Evolutionary conservation across 2,329 filamentous ascomycete species (phyloP).

Genomic region (Monosporascus ibericus): DNA sequence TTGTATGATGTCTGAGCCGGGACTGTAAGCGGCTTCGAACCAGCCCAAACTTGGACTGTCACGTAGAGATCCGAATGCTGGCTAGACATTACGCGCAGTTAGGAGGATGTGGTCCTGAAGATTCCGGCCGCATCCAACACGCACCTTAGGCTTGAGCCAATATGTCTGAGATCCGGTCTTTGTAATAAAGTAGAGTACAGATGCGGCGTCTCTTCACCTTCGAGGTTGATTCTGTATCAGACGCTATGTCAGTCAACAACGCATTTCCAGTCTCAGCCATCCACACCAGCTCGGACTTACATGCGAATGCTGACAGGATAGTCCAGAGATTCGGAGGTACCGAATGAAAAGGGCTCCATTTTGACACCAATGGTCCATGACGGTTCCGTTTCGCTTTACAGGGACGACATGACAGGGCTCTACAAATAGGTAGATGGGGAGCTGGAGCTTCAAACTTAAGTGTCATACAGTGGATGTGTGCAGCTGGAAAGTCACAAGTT

Average conservation of each 20-base stretch:
- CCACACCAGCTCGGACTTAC: constrained; percentile 30
- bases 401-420: neutral
- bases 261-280: constrained; percentile 3
- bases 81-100: constrained; percentile 37
- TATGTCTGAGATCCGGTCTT: constrained; percentile 73
- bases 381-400: constrained; percentile 4
- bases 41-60: constrained; percentile 89
- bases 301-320: constrained; percentile 65
- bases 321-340: constrained; percentile 77
- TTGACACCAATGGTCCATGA: constrained; percentile 6
- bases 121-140: constrained; percentile 1
- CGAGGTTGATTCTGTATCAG: constrained; percentile 42
- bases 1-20: constrained; percentile 91
- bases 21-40: constrained; percentile 90
- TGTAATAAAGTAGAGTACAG: constrained; percentile 73
- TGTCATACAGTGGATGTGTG: neutral
- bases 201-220: constrained; percentile 70
- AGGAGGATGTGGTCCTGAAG: constrained; percentile 6
- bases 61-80: constrained; percentile 84
- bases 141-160: constrained; percentile 78
- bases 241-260: constrained; percentile 10
- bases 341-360: constrained; percentile 97
- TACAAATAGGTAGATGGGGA: neutral
- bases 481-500: neutral
- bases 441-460: neutral